phyloP scores from a whole-genome alignment of 257 asterid genomes.

The Catharanthus roseus region DNA sequence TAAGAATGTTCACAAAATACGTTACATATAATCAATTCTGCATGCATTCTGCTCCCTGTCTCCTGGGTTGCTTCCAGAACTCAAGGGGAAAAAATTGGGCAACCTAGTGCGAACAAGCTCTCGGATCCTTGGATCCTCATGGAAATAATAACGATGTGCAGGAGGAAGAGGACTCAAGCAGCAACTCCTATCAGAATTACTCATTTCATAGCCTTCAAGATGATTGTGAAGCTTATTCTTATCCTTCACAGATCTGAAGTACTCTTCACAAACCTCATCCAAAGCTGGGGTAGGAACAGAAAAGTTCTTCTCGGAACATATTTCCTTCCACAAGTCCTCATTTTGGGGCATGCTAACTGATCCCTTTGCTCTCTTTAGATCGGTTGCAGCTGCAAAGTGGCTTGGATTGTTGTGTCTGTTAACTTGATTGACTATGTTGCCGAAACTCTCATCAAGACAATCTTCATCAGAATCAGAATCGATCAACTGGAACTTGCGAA shows the following conservation, averaged over 20 bases:
- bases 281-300: conserved; percentile 73
- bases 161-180: conserved; percentile 41
- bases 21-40: conserved; percentile 73
- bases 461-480: conserved; percentile 70
- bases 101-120: conserved; percentile 68
- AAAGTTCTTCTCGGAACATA: conserved; percentile 38
- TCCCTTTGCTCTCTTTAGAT: conserved; percentile 22
- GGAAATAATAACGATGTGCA: conserved; percentile 64
- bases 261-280: conserved; percentile 75
- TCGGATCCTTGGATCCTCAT: conserved; percentile 70
- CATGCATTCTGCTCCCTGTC: conserved; percentile 35
- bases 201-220: conserved; percentile 20
- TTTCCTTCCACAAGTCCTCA: conserved; percentile 67
- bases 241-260: conserved; percentile 44
- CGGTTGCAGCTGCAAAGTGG: conserved; percentile 21
- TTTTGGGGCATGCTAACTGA: conserved; percentile 29
- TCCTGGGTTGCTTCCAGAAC: conserved; percentile 42
- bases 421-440: conserved; percentile 21
- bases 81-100: conserved; percentile 77
- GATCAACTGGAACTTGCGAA: conserved; percentile 80
- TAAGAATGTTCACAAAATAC: not conserved
- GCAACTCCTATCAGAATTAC: conserved; percentile 12
- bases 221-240: conserved; percentile 26
- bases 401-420: conserved; percentile 19
- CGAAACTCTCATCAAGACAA: conserved; percentile 26